phyloP scores from a whole-genome alignment of 441 rosid genomes.

The Adansonia rubrostipa region DNA sequence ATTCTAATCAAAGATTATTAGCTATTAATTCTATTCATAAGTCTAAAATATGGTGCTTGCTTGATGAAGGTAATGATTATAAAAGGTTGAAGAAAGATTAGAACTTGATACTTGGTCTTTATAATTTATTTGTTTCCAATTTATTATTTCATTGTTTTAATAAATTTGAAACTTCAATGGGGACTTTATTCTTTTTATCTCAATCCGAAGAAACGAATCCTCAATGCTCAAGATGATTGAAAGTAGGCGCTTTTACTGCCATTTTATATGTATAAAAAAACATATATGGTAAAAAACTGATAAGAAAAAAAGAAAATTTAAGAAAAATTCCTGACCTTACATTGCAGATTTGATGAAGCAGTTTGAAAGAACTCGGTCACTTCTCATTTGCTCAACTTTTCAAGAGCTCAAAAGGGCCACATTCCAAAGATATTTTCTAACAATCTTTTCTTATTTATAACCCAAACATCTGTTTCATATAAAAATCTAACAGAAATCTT shows the following conservation, averaged over 20 bases:
- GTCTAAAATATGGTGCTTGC: too few species aligned
- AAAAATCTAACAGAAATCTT: background rate
- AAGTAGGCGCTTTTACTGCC: slow-evolving; percentile 8
- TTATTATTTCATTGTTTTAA: background rate
- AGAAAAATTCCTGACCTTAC: slow-evolving; percentile 38
- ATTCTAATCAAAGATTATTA: too few species aligned
- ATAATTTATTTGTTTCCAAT: too few species aligned
- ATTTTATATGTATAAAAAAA: background rate
- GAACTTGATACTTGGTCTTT: too few species aligned
- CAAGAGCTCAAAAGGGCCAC: slow-evolving; percentile 26
- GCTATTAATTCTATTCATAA: too few species aligned
- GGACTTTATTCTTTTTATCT: background rate
- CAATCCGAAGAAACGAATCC: background rate
- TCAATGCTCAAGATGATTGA: background rate
- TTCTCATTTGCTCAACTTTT: slow-evolving; percentile 20
- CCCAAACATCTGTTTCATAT: background rate
- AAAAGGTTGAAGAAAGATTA: too few species aligned
- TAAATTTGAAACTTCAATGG: too few species aligned
- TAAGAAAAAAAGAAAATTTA: background rate
- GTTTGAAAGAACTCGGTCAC: background rate
- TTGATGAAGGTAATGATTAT: too few species aligned
- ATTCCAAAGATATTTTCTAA: background rate
- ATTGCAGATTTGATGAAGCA: slow-evolving; percentile 23
- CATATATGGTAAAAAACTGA: background rate
- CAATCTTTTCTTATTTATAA: background rate